Percentiles rank a stretch among this genome's conserved stretches.
These are phyloP conservation scores for Solanum hybrid DNA, from an alignment of 305 asterid species.

Conservation along the genomic window DNA sequence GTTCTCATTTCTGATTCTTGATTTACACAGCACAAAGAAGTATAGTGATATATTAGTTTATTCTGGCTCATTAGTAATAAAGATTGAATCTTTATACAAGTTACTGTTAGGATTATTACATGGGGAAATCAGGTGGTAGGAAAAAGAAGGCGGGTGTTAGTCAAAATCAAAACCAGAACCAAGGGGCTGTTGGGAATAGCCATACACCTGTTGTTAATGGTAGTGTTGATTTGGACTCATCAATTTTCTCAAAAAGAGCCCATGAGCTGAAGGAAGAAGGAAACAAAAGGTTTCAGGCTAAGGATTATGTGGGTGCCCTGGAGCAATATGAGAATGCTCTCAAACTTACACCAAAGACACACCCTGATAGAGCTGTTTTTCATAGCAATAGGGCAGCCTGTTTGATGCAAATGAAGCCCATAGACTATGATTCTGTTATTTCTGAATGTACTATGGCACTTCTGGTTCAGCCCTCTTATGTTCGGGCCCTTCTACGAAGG, in stretches of 20 bases:
- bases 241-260: conserved; percentile 65
- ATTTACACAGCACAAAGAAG: neutral
- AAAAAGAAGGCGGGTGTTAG: conserved; percentile 55
- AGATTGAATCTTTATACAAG: neutral
- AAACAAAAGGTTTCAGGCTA: conserved; percentile 67
- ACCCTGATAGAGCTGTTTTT: conserved; percentile 84
- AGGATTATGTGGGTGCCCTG: conserved; percentile 72
- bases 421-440: conserved; percentile 68
- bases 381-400: conserved; percentile 96
- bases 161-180: conserved; percentile 27
- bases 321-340: conserved; percentile 75
- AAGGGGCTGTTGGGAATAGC: conserved; percentile 19
- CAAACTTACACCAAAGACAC: conserved; percentile 62
- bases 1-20: neutral
- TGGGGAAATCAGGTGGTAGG: conserved; percentile 95
- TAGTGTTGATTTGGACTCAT: conserved; percentile 45
- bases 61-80: neutral
- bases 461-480: conserved; percentile 64
- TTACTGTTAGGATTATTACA: conserved; percentile 9
- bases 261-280: conserved; percentile 96
- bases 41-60: neutral
- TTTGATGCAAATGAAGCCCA: conserved; percentile 93
- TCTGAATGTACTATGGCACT: conserved; percentile 73
- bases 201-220: conserved; percentile 47
- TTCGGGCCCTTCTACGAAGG: conserved; percentile 69